phyloP scores from a whole-genome alignment of 202 grass and related monocot genomes.

The Cymbopogon flexuosus region DNA sequence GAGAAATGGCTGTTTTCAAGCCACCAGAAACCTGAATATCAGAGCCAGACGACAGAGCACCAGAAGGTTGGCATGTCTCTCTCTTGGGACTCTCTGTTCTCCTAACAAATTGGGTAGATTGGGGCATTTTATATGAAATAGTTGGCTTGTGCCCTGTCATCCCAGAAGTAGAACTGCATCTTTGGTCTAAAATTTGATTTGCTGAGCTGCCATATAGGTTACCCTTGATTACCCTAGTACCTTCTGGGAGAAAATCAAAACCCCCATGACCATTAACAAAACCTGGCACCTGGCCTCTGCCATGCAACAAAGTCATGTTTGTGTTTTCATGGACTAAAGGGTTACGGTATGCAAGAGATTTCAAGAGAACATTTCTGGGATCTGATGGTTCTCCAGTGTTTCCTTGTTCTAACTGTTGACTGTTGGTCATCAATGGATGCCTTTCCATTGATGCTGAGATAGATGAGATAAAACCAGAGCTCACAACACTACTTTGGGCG shows the following conservation, averaged over 20 bases:
- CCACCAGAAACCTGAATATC: constrained; percentile 32
- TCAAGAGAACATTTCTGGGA: constrained; percentile 39
- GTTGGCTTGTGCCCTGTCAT: constrained; percentile 31
- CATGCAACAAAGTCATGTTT: constrained; percentile 35
- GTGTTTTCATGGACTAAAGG: constrained; percentile 38
- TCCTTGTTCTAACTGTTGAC: constrained; percentile 29
- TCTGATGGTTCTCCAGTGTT: constrained; percentile 32
- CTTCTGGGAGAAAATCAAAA: constrained; percentile 36
- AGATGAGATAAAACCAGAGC: constrained; percentile 41
- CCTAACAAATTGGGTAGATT: constrained; percentile 32
- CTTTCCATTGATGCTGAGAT: constrained; percentile 47
- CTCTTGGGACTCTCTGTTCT: constrained; percentile 36
- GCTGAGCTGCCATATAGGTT: constrained; percentile 31
- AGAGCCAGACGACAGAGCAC: constrained; percentile 19
- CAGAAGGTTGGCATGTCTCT: constrained; percentile 40
- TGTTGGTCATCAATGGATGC: constrained; percentile 33
- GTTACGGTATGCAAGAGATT: constrained; percentile 28
- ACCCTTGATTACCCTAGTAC: constrained; percentile 32
- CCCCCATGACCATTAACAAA: constrained; percentile 32
- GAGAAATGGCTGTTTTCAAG: constrained; percentile 24
- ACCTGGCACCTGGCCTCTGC: constrained; percentile 28
- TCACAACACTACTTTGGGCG: constrained; percentile 32
- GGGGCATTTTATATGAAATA: constrained; percentile 31
- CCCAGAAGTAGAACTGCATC: constrained; percentile 33
- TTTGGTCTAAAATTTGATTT: constrained; percentile 38